Percentiles rank a stretch among this genome's conserved stretches.
Evolutionary conservation across 306 rosid species (phyloP).

Genomic region (Geum urbanum): DNA sequence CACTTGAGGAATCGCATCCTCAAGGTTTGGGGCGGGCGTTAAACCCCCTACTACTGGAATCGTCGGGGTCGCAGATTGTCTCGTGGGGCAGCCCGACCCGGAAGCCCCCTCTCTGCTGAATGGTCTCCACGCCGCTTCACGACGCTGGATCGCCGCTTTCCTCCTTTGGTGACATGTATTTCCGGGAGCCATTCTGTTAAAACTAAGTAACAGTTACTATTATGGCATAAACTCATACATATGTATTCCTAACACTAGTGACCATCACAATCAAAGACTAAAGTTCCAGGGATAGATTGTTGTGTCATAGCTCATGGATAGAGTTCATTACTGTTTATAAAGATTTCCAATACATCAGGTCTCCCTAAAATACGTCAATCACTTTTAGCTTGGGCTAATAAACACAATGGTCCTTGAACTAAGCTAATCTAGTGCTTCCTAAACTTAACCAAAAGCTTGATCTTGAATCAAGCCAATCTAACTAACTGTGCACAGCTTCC

Average conservation of each 20-base stretch:
- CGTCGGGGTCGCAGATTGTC: too few relatives aligned
- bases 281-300: not conserved
- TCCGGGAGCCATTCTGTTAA: too few relatives aligned
- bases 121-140: too few relatives aligned
- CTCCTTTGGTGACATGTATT: too few relatives aligned
- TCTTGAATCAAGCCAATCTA: not conserved
- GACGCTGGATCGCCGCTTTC: too few relatives aligned
- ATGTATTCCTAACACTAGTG: not conserved
- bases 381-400: not conserved
- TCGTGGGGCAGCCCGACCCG: too few relatives aligned
- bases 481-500: not conserved
- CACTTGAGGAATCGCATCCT: too few relatives aligned
- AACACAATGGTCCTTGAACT: not conserved
- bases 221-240: not conserved
- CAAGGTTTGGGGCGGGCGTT: too few relatives aligned
- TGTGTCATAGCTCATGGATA: not conserved
- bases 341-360: not conserved
- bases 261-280: not conserved
- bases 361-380: not conserved
- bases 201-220: not conserved
- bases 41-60: too few relatives aligned
- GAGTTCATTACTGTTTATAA: not conserved
- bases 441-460: not conserved
- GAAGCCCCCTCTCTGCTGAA: too few relatives aligned
- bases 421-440: not conserved